A percentile compares a stretch with the other conserved stretches of the same genome.
Conservation (phyloP, 805 yeast species). For the Yamadazyma laniorum region DNA sequence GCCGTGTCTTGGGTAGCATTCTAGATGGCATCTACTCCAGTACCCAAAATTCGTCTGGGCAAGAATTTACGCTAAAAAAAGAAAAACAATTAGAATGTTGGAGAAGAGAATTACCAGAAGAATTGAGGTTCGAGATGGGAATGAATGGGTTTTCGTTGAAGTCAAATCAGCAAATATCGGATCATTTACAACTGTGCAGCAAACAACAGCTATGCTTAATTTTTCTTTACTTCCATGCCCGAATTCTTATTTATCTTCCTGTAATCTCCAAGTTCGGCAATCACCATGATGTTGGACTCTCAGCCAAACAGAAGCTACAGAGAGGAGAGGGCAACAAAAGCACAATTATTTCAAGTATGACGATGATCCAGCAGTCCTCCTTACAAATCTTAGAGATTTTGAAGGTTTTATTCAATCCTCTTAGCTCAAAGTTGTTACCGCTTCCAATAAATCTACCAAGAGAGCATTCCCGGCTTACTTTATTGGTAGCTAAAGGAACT, state of each 20-base stretch:
- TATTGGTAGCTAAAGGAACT: slow-evolving; percentile 70
- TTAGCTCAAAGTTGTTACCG: slow-evolving; percentile 50
- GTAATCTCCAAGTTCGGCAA: slow-evolving; percentile 41
- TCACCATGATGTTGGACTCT: slow-evolving; percentile 42
- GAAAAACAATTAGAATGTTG: slow-evolving; percentile 78
- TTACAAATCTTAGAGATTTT: slow-evolving; percentile 57
- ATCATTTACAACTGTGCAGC: slow-evolving; percentile 27
- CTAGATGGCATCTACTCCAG: slow-evolving; percentile 70
- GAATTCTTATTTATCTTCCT: slow-evolving; percentile 41
- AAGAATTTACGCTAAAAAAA: slow-evolving; percentile 16
- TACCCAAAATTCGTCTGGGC: slow-evolving; percentile 34
- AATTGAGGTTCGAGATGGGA: slow-evolving; percentile 62
- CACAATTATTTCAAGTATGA: slow-evolving; percentile 50
- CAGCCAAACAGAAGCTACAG: slow-evolving; percentile 32
- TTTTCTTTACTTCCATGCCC: slow-evolving; percentile 43
- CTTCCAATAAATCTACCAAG: slow-evolving; percentile 63
- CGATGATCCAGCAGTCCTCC: slow-evolving; percentile 67
- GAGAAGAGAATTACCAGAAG: slow-evolving; percentile 66
- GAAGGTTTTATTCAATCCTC: slow-evolving; percentile 34
- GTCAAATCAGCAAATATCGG: slow-evolving; percentile 21
- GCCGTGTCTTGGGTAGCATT: slow-evolving; percentile 71
- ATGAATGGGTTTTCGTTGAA: slow-evolving; percentile 49
- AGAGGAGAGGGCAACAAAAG: slow-evolving; percentile 37
- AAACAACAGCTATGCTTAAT: slow-evolving; percentile 54
- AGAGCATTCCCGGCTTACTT: slow-evolving; percentile 59